A percentile compares a stretch with the other conserved stretches of the same genome.
Conservation (phyloP, 768 basidiomycete species). For the Boletus eberwhitei region DNA sequence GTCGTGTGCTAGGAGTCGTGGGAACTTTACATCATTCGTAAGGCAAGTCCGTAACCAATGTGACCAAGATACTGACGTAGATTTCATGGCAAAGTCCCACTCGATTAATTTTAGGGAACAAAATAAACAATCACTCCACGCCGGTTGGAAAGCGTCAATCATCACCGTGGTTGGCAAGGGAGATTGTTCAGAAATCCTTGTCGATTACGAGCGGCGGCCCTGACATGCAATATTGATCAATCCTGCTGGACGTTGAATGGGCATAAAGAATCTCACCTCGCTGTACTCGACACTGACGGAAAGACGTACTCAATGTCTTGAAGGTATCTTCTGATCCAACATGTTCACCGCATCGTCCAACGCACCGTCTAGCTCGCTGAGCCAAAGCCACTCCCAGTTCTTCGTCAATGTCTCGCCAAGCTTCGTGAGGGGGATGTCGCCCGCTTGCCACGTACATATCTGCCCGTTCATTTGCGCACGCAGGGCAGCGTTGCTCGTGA, state of each 20-base stretch:
- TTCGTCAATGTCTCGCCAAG: conserved; percentile 42
- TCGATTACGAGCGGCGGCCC: background rate
- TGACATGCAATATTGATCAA: background rate
- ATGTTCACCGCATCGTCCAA: conserved; percentile 17
- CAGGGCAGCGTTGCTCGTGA: conserved; percentile 35
- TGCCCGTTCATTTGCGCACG: conserved; percentile 20
- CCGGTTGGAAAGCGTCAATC: too few species aligned
- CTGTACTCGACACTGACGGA: background rate
- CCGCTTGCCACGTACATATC: conserved; percentile 13
- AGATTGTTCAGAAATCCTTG: background rate
- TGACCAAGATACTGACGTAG: too few species aligned
- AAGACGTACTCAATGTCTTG: background rate
- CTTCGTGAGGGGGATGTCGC: conserved; percentile 32
- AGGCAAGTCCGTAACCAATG: too few species aligned
- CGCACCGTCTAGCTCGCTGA: conserved; percentile 20
- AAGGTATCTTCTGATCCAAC: conserved; percentile 3
- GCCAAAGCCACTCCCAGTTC: conserved; percentile 57
- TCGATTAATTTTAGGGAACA: too few species aligned
- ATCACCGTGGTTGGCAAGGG: too few species aligned
- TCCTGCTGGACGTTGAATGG: background rate
- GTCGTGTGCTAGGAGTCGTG: too few species aligned
- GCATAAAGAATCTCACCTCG: background rate
- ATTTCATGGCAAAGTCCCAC: too few species aligned
- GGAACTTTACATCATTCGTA: too few species aligned
- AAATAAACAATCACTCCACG: too few species aligned